Evolutionary conservation across 441 rosid species (phyloP).

Genomic region (Gossypium lobatum): DNA sequence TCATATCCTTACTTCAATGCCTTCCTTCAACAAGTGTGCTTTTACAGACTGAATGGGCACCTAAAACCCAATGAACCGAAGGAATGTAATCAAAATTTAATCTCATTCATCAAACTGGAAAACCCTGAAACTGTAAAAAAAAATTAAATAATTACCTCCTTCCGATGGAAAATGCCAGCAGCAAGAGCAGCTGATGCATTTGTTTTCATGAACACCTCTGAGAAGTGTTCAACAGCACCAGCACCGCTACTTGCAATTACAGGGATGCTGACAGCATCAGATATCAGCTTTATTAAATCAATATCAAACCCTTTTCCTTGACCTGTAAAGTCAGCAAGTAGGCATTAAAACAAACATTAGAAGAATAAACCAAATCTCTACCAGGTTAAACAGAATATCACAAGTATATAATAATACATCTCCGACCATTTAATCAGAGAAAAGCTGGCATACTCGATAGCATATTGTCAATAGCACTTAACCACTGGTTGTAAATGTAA

Average conservation of each 20-base stretch:
- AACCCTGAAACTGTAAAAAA: not conserved
- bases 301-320: conserved; percentile 91
- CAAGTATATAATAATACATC: not conserved
- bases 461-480: not conserved
- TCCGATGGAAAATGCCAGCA: conserved; percentile 95
- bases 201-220: conserved; percentile 69
- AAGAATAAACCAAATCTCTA: conserved; percentile 2
- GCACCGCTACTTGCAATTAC: conserved; percentile 98
- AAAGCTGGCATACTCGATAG: not conserved
- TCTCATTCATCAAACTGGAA: not conserved
- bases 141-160: conserved; percentile 52
- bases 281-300: conserved; percentile 67
- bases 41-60: conserved; percentile 77
- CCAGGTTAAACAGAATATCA: not conserved
- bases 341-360: not conserved
- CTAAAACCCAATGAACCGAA: conserved; percentile 34
- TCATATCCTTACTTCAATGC: conserved; percentile 74
- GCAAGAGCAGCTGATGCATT: conserved; percentile 96
- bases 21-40: conserved; percentile 58
- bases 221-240: conserved; percentile 70
- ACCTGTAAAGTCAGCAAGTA: conserved; percentile 42
- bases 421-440: not conserved
- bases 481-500: not conserved
- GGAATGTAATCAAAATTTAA: conserved; percentile 1
- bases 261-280: conserved; percentile 87